These are phyloP conservation scores for Acer yangbiense DNA, from an alignment of 345 rosid species.

Conservation along the genomic window DNA sequence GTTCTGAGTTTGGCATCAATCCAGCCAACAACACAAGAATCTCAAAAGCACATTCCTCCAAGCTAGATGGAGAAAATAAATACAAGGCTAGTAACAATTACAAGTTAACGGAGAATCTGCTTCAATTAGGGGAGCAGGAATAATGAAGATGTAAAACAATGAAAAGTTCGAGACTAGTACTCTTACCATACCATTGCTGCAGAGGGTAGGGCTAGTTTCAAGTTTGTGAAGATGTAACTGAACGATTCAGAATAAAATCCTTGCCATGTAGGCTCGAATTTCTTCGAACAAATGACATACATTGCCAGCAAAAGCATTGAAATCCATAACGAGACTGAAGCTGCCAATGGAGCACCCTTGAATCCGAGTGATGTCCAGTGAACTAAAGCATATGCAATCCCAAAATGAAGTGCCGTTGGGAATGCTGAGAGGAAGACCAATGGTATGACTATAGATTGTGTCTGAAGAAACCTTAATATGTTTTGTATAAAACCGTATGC, in stretches of 20 bases:
- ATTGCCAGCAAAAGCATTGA: constrained; percentile 42
- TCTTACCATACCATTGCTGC: constrained; percentile 85
- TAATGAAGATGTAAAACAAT: not conserved
- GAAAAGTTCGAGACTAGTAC: no score
- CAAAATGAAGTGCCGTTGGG: constrained; percentile 52
- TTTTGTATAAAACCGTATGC: constrained; percentile 69
- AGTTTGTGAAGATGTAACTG: constrained; percentile 22
- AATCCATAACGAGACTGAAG: constrained; percentile 63
- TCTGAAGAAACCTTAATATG: constrained; percentile 73
- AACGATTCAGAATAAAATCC: constrained; percentile 53
- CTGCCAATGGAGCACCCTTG: constrained; percentile 69
- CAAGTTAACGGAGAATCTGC: no score
- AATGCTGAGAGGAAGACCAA: constrained; percentile 45
- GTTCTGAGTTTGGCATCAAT: constrained; percentile 59
- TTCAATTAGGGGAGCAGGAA: no score
- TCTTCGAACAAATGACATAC: constrained; percentile 44
- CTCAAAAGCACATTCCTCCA: constrained; percentile 87
- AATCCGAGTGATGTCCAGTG: constrained; percentile 48
- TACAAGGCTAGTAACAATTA: no score
- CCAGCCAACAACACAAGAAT: constrained; percentile 77
- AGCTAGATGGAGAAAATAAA: constrained; percentile 30
- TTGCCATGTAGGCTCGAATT: constrained; percentile 56
- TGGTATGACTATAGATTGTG: constrained; percentile 61
- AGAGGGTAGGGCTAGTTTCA: constrained; percentile 63
- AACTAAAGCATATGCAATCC: constrained; percentile 45